phyloP scores from a whole-genome alignment of 2,329 filamentous ascomycete species.

The Lasiodiplodia hormozganensis region DNA sequence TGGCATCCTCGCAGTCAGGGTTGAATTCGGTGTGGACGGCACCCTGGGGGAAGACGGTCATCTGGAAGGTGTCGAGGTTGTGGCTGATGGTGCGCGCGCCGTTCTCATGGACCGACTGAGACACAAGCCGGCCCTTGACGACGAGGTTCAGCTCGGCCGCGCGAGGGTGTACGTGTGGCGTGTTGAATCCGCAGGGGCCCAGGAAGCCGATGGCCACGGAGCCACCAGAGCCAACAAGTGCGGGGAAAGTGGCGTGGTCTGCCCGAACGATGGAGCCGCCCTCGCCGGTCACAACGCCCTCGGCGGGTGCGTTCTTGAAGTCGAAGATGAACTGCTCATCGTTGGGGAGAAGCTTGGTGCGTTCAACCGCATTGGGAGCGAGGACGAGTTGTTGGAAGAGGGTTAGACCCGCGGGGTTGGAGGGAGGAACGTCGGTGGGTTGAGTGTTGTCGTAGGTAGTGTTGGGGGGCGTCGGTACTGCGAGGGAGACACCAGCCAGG shows the following conservation, averaged over 20 bases:
- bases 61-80: conserved; percentile 53
- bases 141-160: conserved; percentile 62
- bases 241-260: conserved; percentile 26
- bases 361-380: conserved; percentile 24
- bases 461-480: no score
- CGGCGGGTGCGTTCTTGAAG: conserved; percentile 26
- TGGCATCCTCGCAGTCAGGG: conserved; percentile 41
- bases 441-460: no score
- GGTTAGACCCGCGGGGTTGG: conserved; percentile 6
- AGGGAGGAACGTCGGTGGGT: neutral
- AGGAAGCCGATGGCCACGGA: conserved; percentile 29
- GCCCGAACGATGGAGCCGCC: conserved; percentile 29
- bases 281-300: conserved; percentile 17
- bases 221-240: conserved; percentile 23
- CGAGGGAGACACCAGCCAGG: no score
- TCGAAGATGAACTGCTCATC: conserved; percentile 30
- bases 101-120: conserved; percentile 58
- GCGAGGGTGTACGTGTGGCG: conserved; percentile 63
- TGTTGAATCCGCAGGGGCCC: conserved; percentile 48
- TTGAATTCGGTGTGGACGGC: conserved; percentile 60
- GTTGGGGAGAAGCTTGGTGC: conserved; percentile 27
- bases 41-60: conserved; percentile 63
- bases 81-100: conserved; percentile 44
- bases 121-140: conserved; percentile 56
- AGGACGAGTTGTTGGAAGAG: conserved; percentile 10